phyloP scores from a whole-genome alignment of 768 basidiomycete genomes.

The Pulveroboletus sp. region DNA sequence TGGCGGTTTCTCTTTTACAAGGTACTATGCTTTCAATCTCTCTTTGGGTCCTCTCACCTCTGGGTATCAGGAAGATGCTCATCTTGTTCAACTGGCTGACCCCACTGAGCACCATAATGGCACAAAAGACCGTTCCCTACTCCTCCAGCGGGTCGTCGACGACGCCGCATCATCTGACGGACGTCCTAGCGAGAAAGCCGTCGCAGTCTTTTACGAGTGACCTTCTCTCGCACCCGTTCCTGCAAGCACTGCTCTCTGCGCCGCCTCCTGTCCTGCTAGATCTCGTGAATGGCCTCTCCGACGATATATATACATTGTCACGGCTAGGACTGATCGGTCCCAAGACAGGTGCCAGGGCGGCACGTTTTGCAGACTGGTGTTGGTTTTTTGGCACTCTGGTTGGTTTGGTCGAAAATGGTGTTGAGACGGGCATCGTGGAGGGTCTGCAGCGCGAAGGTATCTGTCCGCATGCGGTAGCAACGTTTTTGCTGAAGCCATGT shows the following conservation, averaged over 20 bases:
- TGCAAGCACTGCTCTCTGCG: slow-evolving; percentile 72
- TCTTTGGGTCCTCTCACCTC: slow-evolving; percentile 1
- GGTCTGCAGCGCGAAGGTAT: slow-evolving; percentile 60
- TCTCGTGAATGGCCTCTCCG: slow-evolving; percentile 66
- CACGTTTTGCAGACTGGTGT: slow-evolving; percentile 77
- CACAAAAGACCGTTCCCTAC: slow-evolving; percentile 65
- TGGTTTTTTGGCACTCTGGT: slow-evolving; percentile 80
- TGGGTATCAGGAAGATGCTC: slow-evolving; percentile 59
- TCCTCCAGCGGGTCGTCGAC: slow-evolving; percentile 34
- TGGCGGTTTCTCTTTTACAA: slow-evolving; percentile 67
- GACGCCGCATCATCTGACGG: slow-evolving; percentile 19
- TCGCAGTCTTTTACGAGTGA: slow-evolving; percentile 11
- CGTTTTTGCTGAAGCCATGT: not conserved
- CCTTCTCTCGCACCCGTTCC: slow-evolving; percentile 50
- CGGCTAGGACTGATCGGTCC: slow-evolving; percentile 65
- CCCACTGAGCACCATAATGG: slow-evolving; percentile 65
- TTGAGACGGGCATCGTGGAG: slow-evolving; percentile 69
- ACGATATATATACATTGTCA: slow-evolving; percentile 77
- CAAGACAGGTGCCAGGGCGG: slow-evolving; percentile 63
- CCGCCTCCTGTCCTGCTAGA: slow-evolving; percentile 81
- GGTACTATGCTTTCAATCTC: slow-evolving; percentile 40
- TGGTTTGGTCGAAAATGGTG: slow-evolving; percentile 76
- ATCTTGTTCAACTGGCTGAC: slow-evolving; percentile 82
- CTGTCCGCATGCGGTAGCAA: not conserved
- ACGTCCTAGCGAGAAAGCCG: slow-evolving; percentile 6